These are phyloP conservation scores for Hanseniaspora vineae DNA, from an alignment of 805 yeast species.

Conservation along the genomic window DNA sequence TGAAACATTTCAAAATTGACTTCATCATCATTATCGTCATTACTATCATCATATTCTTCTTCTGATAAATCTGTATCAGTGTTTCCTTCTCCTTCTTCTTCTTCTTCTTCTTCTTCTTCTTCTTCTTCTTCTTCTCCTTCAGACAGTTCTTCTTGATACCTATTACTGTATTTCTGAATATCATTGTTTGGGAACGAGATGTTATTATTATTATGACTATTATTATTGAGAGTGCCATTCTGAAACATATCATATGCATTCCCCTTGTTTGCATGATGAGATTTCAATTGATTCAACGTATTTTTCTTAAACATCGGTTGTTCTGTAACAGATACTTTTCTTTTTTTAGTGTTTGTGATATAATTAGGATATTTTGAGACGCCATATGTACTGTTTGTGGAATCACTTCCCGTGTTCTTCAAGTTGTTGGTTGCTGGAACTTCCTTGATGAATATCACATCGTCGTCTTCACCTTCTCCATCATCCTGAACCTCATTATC, in stretches of 20 bases:
- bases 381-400: not conserved
- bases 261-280: not conserved
- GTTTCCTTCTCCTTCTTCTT: not conserved
- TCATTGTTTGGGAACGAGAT: too few relatives aligned
- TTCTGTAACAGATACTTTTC: slow-evolving; percentile 1
- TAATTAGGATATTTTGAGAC: not conserved
- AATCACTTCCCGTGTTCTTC: not conserved
- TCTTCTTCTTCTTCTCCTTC: not conserved
- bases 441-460: not conserved
- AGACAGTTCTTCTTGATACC: not conserved
- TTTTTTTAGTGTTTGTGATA: slow-evolving; percentile 1
- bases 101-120: not conserved
- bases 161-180: too few relatives aligned
- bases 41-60: too few relatives aligned
- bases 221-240: too few relatives aligned
- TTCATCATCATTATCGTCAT: not conserved
- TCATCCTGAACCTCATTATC: not conserved
- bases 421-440: not conserved
- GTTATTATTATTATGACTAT: too few relatives aligned
- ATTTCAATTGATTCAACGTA: not conserved
- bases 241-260: not conserved
- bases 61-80: too few relatives aligned
- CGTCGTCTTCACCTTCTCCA: not conserved
- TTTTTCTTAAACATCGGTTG: not conserved
- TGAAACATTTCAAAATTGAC: too few relatives aligned